Evolutionary conservation across 805 yeast genomes (phyloP), one percentile per base, ranked within the genome.

Genomic region (Candida hungchunana): DNA sequence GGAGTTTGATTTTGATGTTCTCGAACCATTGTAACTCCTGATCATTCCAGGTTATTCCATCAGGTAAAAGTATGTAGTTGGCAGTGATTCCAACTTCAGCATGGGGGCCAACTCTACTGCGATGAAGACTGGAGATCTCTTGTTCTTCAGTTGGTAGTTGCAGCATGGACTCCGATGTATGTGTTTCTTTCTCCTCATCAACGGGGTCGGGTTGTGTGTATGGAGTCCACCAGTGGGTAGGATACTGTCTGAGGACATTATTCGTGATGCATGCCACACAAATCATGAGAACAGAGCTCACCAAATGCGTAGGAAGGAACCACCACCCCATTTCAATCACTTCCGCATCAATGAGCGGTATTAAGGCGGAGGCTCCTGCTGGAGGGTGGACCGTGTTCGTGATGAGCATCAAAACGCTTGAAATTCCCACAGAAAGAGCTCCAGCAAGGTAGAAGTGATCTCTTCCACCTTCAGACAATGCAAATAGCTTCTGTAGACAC

Each of bases 321-420:
- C 79, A 75, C 87, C 86, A 79, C 32, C 84, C 71, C 69, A 79
- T 62, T 4, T 33, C 44, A 10, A 74, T 53, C 4, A 77, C 60
- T 7, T 49, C 44, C 1, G 52, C 69, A 34, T 76, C 79, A 0
- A 71, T 48, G 2, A 68, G 57, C 0, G 85, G 82, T 7, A 79
- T 55, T 24, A 79, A 50, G 0, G 86, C 84, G 8, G 80, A 69
- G 1, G 86, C 85, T 3, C 87, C 87, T 1, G 80, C 78, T 0
- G 87, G 87, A 0, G 87, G 87, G 51, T 80, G 86, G 1, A 77
- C 72, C 39, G 78, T 70, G 42, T 75, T 75, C 5, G 67, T 54
- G 1, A 76, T 42, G 11, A 71, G 57, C 82, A 77, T 77, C 3
- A 60, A 54, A 9, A 73, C 75, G 7, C 79, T 70, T 2, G 80